These are phyloP conservation scores for Barnettozyma wickerhamii DNA, from an alignment of 805 yeast genomes.

Conservation along the genomic window DNA sequence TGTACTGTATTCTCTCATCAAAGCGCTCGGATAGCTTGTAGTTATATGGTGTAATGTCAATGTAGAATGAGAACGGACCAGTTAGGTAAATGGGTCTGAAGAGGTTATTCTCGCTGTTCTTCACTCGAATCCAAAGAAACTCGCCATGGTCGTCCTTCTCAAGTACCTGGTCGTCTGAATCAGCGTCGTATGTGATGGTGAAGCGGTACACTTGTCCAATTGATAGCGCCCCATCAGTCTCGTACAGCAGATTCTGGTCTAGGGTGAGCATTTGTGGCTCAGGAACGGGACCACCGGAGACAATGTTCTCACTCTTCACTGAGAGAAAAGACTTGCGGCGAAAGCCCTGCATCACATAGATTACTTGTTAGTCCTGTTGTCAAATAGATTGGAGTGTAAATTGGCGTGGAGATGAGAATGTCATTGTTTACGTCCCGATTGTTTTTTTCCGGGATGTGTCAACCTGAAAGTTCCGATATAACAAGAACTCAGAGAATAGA, in stretches of 20 bases:
- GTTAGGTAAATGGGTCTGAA: slow-evolving; percentile 79
- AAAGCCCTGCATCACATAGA: too few relatives aligned
- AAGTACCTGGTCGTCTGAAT: background rate
- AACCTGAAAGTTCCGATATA: too few relatives aligned
- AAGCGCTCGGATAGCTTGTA: slow-evolving; percentile 48
- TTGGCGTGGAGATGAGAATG: too few relatives aligned
- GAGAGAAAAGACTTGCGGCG: too few relatives aligned
- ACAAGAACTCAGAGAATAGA: too few relatives aligned
- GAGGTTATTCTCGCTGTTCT: slow-evolving; percentile 67
- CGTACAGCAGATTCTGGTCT: background rate
- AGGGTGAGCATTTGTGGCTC: too few relatives aligned
- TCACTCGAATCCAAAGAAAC: slow-evolving; percentile 47
- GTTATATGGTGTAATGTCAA: slow-evolving; percentile 68
- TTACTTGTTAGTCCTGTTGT: too few relatives aligned
- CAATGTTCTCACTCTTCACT: too few relatives aligned
- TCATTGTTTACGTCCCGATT: too few relatives aligned
- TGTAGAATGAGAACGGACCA: slow-evolving; percentile 86
- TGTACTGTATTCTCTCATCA: slow-evolving; percentile 39
- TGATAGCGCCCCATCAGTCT: background rate
- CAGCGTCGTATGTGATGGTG: slow-evolving; percentile 2
- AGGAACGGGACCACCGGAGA: too few relatives aligned
- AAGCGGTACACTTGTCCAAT: slow-evolving; percentile 22
- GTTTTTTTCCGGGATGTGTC: too few relatives aligned
- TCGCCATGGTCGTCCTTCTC: slow-evolving; percentile 13
- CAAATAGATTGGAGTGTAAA: too few relatives aligned